Percentiles rank a stretch among this genome's conserved stretches.
Conservation (phyloP, 2,329 filamentous ascomycete species). For the Arthroderma uncinatum region DNA sequence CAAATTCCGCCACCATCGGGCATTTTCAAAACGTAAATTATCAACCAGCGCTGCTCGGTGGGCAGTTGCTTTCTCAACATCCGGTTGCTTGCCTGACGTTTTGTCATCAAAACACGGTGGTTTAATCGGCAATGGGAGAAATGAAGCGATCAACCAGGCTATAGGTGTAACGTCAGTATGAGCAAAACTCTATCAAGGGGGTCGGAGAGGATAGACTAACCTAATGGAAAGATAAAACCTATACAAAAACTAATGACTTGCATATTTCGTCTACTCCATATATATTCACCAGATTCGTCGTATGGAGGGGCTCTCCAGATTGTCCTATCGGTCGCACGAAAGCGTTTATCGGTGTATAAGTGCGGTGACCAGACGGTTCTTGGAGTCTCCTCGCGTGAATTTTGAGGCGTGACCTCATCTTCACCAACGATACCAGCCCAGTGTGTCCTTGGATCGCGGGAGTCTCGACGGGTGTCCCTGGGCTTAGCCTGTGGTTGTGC, state of each 20-base stretch:
- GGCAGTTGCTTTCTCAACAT: conserved; percentile 36
- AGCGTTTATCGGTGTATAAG: conserved; percentile 52
- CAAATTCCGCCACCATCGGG: conserved; percentile 53
- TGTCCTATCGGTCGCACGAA: conserved; percentile 42
- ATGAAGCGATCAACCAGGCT: conserved; percentile 71
- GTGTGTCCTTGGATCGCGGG: conserved; percentile 31
- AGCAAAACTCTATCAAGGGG: conserved; percentile 5
- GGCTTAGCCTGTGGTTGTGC: background rate
- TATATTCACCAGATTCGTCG: conserved; percentile 51
- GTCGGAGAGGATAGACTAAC: conserved; percentile 40
- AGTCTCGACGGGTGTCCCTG: background rate
- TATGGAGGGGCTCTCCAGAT: conserved; percentile 65
- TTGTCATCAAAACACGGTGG: conserved; percentile 45
- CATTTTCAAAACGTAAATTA: conserved; percentile 45
- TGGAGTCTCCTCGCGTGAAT: conserved; percentile 39
- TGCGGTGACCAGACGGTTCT: conserved; percentile 60
- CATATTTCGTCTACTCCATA: conserved; percentile 56
- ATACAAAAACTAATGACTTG: conserved; percentile 65
- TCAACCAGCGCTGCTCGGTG: conserved; percentile 36
- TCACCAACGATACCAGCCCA: conserved; percentile 24
- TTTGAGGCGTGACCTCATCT: conserved; percentile 13
- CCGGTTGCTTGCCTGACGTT: conserved; percentile 22
- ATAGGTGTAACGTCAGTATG: conserved; percentile 14
- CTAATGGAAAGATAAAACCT: conserved; percentile 67
- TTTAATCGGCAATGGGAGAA: conserved; percentile 57